These are phyloP conservation scores for Cladosporium sp. DNA, from an alignment of 2,329 filamentous ascomycete species.

Conservation along the genomic window DNA sequence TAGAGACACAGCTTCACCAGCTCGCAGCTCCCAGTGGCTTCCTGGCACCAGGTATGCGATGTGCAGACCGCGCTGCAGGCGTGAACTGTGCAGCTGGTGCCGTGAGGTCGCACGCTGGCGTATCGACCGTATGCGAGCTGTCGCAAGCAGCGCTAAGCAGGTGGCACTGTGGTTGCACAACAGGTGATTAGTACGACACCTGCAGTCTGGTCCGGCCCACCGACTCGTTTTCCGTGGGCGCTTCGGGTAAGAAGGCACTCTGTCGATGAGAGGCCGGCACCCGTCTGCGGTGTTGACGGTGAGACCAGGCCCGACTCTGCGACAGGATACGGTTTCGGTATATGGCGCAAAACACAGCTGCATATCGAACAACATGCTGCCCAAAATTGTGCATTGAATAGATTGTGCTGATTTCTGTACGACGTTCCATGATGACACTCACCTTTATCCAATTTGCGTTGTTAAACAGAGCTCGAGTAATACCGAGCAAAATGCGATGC, in stretches of 20 bases:
- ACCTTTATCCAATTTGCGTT: too few relatives aligned
- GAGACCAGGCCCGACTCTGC: not conserved
- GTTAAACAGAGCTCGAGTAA: too few relatives aligned
- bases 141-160: slow-evolving; percentile 8
- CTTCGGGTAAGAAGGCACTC: not conserved
- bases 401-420: not conserved
- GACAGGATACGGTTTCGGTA: not conserved
- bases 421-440: not conserved
- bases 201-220: not conserved
- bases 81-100: not conserved
- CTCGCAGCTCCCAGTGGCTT: not conserved
- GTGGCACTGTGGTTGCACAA: not conserved
- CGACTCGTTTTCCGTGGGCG: slow-evolving; percentile 10
- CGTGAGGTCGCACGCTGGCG: slow-evolving; percentile 5
- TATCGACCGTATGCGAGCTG: slow-evolving; percentile 2
- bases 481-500: not conserved
- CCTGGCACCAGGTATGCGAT: not conserved
- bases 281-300: not conserved
- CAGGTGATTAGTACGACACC: not conserved
- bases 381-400: not conserved
- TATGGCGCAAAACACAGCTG: too few relatives aligned
- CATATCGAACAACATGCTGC: not conserved
- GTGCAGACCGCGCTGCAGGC: not conserved
- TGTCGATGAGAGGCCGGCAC: not conserved
- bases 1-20: not conserved